Conservation (phyloP, 1,139 yeast species). For the Williopsis jadinii region DNA sequence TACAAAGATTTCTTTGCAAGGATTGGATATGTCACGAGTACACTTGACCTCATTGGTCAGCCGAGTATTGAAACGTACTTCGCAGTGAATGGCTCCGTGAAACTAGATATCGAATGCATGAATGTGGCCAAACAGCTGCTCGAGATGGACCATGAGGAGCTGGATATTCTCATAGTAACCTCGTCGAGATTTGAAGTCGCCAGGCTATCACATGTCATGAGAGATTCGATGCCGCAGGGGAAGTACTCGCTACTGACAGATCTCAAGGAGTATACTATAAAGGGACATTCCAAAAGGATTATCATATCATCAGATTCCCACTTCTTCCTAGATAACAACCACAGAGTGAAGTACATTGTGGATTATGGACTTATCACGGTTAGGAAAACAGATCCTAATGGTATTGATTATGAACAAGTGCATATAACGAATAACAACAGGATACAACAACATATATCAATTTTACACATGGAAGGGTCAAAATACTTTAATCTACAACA, state of each 20-base stretch:
- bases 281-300: conserved; percentile 6
- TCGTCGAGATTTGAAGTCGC: neutral
- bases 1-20: conserved; percentile 4
- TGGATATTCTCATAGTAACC: conserved; percentile 9
- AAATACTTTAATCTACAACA: conserved; percentile 6
- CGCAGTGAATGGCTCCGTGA: neutral
- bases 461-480: conserved; percentile 4
- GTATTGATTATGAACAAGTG: neutral
- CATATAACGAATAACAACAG: conserved; percentile 1
- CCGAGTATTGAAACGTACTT: conserved; percentile 5
- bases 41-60: conserved; percentile 1
- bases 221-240: neutral
- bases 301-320: conserved; percentile 1
- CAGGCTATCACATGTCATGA: neutral
- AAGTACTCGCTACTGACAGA: conserved; percentile 10
- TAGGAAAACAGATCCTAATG: conserved; percentile 3
- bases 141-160: conserved; percentile 2
- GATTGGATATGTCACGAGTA: conserved; percentile 1
- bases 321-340: neutral
- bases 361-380: conserved; percentile 7
- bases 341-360: conserved; percentile 12
- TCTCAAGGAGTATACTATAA: conserved; percentile 1
- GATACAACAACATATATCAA: conserved; percentile 4
- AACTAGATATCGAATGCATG: conserved; percentile 2
- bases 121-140: conserved; percentile 3